Conservation (phyloP, 2,329 filamentous ascomycete genomes). For the Aspergillus phoenicis region DNA sequence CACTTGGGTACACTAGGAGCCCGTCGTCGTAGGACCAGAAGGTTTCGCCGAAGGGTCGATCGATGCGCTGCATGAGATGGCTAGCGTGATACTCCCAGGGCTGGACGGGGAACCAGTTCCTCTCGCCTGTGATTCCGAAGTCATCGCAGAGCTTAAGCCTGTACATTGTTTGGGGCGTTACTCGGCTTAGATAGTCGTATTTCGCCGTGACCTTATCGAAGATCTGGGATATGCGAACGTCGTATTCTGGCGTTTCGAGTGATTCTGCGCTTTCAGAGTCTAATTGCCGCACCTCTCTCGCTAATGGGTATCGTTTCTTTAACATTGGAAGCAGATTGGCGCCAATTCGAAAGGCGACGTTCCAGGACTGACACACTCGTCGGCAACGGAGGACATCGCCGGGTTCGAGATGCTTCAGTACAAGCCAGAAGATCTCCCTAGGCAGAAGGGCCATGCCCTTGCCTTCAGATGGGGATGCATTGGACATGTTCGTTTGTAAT, state of each 20-base stretch:
- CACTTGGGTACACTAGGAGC: constrained; percentile 57
- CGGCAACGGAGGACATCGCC: constrained; percentile 56
- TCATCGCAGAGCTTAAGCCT: constrained; percentile 49
- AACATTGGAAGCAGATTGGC: constrained; percentile 53
- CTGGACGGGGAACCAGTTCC: constrained; percentile 45
- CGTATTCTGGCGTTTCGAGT: constrained; percentile 6
- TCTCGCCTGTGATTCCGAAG: constrained; percentile 36
- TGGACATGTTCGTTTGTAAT: background rate
- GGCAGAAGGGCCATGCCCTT: constrained; percentile 48
- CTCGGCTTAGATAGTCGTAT: constrained; percentile 57
- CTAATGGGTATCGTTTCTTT: constrained; percentile 55
- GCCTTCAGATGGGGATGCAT: constrained; percentile 3
- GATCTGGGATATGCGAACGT: constrained; percentile 28
- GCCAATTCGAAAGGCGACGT: constrained; percentile 53
- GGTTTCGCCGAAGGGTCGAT: constrained; percentile 40
- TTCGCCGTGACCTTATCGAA: constrained; percentile 57
- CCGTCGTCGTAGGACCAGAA: constrained; percentile 63
- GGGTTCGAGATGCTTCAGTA: constrained; percentile 54
- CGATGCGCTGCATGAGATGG: constrained; percentile 34
- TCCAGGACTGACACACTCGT: constrained; percentile 55
- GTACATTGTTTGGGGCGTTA: constrained; percentile 51
- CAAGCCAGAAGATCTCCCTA: constrained; percentile 61
- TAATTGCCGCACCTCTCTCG: constrained; percentile 55
- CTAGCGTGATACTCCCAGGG: constrained; percentile 47
- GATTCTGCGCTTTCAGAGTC: constrained; percentile 2